Base-by-base conservation (phyloP, 345 rosid species). In the Brassica rapa region DNA sequence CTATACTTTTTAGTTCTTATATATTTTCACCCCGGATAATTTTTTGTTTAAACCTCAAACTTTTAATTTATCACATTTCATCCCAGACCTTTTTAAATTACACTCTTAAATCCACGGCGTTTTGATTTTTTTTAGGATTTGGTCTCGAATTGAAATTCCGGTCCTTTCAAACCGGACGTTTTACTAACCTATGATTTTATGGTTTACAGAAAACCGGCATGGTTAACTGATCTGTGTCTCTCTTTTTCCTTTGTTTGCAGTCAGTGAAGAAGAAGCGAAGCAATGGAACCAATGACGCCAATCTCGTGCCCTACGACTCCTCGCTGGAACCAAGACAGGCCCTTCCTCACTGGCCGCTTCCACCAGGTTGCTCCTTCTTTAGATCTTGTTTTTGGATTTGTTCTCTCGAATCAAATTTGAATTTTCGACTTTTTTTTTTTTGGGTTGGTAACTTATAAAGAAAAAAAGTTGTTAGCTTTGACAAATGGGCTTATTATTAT, bases 341-440 rank as follows among this genome's bases (percentile, higher is more conserved):
- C 97, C 5, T 91, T 89, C 82, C 97, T 94, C 85, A 91, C 94
- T 25, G 98, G 97, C 79, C 97, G 90, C 70, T 89, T 90, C 80
- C 94, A 86, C 66, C 94, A 90, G 94, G 96, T 51, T 89, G 63
- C 70, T 69, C 12, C 1, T 4, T 68, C 66, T 57, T 33, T 51
- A 16, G 14, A 43, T 46, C 69, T 32, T 4, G 64, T 30, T 21
- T 21, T n/a, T 51, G 8, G 56, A n/a, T 19, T 66, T 25, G 23
- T 23, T 35, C 43, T 56, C 3, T 55, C 68, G 5, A 37, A 33
- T 80, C n/a, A 3, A 51, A 8, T 70, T 60, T 41, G 1, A 19
- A 35, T 2, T 79, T 51, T 62, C 33, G 7, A 49, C 32, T 10
- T 51, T 77, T 25, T 49, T 49, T 39, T 41, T 81, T 19, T 78